These are phyloP conservation scores for Microthyrium microscopicum DNA, from an alignment of 2,329 filamentous ascomycete genomes.

Conservation along the genomic window DNA sequence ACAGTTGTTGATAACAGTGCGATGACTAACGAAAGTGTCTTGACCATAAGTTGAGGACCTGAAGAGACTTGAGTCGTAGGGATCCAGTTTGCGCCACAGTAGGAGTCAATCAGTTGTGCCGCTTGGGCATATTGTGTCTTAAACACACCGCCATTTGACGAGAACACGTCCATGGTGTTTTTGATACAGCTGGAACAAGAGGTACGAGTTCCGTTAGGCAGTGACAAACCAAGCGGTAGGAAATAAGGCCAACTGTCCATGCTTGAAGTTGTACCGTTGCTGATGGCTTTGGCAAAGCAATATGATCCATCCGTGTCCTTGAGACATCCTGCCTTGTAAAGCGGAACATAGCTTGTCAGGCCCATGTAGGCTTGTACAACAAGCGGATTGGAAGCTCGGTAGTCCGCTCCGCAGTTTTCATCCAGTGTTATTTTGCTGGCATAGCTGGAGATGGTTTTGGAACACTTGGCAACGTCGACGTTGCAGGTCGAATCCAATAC, in stretches of 20 bases:
- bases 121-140: conserved; percentile 52
- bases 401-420: conserved; percentile 57
- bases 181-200: conserved; percentile 60
- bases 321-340: conserved; percentile 71
- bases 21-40: no score
- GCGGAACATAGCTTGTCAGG: conserved; percentile 56
- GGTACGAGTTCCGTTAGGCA: conserved; percentile 52
- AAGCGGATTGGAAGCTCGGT: conserved; percentile 45
- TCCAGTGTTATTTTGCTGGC: conserved; percentile 46
- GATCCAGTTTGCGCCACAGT: conserved; percentile 39
- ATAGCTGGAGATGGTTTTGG: conserved; percentile 43
- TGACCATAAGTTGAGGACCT: no score
- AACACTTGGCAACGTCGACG: conserved; percentile 50
- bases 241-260: conserved; percentile 72
- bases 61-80: no score
- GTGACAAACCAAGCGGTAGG: conserved; percentile 56
- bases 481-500: conserved; percentile 66
- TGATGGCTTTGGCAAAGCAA: conserved; percentile 75
- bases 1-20: no score
- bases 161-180: conserved; percentile 69
- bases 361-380: conserved; percentile 62
- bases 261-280: conserved; percentile 43
- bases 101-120: conserved; percentile 54
- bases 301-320: conserved; percentile 45
- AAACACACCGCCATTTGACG: conserved; percentile 52